Conservation (phyloP, 2,329 filamentous ascomycete genomes). For the Knufia fluminis region DNA sequence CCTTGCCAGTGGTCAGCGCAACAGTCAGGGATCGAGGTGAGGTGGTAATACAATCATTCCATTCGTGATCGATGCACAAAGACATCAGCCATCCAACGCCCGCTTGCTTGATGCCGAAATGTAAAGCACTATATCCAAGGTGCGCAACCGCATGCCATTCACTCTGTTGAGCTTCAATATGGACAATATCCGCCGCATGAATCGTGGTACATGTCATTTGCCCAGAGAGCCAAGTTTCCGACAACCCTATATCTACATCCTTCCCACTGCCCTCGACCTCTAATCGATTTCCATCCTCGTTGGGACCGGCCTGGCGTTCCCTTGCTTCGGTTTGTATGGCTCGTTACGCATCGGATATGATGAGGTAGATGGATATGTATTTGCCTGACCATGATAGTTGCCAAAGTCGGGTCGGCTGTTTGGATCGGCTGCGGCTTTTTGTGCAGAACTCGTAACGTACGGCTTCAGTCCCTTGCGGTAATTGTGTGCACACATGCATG, state of each 20-base stretch:
- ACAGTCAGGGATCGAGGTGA: no score
- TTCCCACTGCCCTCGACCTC: not conserved
- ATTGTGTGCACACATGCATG: slow-evolving; percentile 78
- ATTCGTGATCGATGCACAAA: no score
- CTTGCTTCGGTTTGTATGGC: slow-evolving; percentile 1
- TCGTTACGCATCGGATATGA: not conserved
- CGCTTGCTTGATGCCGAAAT: no score
- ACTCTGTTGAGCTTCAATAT: no score
- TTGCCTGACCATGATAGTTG: not conserved
- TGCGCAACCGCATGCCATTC: no score
- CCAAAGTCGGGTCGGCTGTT: slow-evolving; percentile 1
- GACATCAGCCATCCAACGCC: no score
- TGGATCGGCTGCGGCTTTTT: slow-evolving; percentile 38
- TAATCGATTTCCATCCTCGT: slow-evolving; percentile 12
- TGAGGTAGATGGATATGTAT: not conserved
- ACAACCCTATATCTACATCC: not conserved
- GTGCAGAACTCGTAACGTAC: slow-evolving; percentile 59
- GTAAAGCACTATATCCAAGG: no score
- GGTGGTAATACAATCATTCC: no score
- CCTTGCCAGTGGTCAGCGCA: no score
- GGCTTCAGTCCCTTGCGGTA: slow-evolving; percentile 84
- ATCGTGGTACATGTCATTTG: no score
- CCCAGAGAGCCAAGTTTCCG: no score
- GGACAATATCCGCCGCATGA: no score
- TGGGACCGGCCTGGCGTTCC: not conserved